Conservation (phyloP, 768 basidiomycete genomes). For the Sistotremastrum suecicum region DNA sequence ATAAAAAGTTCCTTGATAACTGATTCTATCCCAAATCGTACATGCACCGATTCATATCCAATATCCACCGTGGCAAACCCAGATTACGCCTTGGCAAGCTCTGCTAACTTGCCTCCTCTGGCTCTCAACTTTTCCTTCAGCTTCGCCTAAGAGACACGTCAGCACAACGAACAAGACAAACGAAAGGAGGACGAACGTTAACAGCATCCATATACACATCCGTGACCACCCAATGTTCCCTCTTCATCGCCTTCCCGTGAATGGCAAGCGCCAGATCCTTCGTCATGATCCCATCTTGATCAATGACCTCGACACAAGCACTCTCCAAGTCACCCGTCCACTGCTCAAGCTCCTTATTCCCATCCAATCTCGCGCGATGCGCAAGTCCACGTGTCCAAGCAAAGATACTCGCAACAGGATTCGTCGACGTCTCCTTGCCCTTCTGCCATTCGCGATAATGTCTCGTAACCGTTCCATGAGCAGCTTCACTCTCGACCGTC, state of each 20-base stretch:
- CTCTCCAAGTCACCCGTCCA: conserved; percentile 76
- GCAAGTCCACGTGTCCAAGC: conserved; percentile 95
- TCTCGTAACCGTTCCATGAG: conserved; percentile 91
- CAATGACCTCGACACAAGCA: conserved; percentile 84
- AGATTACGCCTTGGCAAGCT: too few relatives aligned
- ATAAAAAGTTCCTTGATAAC: too few relatives aligned
- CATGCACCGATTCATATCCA: too few relatives aligned
- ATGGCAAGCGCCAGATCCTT: conserved; percentile 94
- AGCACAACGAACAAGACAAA: too few relatives aligned
- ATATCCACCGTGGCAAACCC: too few relatives aligned
- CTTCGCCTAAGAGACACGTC: too few relatives aligned
- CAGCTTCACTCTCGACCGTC: conserved; percentile 90
- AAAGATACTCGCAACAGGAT: conserved; percentile 97
- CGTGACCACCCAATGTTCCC: conserved; percentile 96
- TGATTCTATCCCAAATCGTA: too few relatives aligned
- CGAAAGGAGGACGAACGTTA: conserved; percentile 33
- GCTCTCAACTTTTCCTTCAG: too few relatives aligned
- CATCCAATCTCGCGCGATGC: conserved; percentile 86
- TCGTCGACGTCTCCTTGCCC: conserved; percentile 94
- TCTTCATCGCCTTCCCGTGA: conserved; percentile 79
- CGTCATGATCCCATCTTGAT: conserved; percentile 85
- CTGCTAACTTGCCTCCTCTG: too few relatives aligned
- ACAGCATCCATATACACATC: conserved; percentile 89
- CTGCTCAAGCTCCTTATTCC: conserved; percentile 51
- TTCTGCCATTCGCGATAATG: conserved; percentile 98